phyloP scores from a whole-genome alignment of 2,329 filamentous ascomycete genomes.

The Beauveria caledonica region DNA sequence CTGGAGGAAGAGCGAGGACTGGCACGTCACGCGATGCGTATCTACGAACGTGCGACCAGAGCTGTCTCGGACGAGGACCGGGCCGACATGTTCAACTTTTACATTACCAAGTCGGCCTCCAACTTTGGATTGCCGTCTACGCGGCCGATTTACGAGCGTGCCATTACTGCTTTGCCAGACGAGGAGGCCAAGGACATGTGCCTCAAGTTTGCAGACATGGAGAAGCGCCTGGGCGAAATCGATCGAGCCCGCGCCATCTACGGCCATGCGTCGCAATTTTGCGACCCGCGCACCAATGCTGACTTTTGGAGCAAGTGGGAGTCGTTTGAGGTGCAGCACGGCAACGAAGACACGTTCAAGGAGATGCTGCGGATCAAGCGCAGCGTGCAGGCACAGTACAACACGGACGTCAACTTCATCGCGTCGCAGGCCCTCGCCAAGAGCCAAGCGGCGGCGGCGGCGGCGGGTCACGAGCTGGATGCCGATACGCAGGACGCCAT shows the following conservation, averaged over 20 bases:
- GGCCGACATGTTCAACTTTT: slow-evolving; percentile 98
- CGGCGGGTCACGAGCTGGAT: slow-evolving; percentile 37
- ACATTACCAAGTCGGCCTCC: slow-evolving; percentile 96
- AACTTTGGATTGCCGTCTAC: slow-evolving; percentile 97
- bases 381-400: slow-evolving; percentile 95
- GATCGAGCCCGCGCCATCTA: slow-evolving; percentile 93
- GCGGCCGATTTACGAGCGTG: slow-evolving; percentile 89
- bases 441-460: slow-evolving; percentile 55
- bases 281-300: slow-evolving; percentile 83
- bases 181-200: slow-evolving; percentile 95
- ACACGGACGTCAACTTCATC: slow-evolving; percentile 98
- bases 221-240: slow-evolving; percentile 83
- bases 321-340: slow-evolving; percentile 91
- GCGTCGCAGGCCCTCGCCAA: slow-evolving; percentile 88
- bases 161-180: slow-evolving; percentile 88
- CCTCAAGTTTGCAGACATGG: slow-evolving; percentile 97
- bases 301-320: slow-evolving; percentile 97
- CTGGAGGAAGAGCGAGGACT: slow-evolving; percentile 92
- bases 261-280: slow-evolving; percentile 93
- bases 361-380: slow-evolving; percentile 98
- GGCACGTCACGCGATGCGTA: slow-evolving; percentile 94
- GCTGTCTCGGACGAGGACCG: slow-evolving; percentile 92
- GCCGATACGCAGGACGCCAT: slow-evolving; percentile 60
- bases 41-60: slow-evolving; percentile 93
- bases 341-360: slow-evolving; percentile 98